Conservation (phyloP, 2,329 filamentous ascomycete genomes). For the Trichoderma sp. region DNA sequence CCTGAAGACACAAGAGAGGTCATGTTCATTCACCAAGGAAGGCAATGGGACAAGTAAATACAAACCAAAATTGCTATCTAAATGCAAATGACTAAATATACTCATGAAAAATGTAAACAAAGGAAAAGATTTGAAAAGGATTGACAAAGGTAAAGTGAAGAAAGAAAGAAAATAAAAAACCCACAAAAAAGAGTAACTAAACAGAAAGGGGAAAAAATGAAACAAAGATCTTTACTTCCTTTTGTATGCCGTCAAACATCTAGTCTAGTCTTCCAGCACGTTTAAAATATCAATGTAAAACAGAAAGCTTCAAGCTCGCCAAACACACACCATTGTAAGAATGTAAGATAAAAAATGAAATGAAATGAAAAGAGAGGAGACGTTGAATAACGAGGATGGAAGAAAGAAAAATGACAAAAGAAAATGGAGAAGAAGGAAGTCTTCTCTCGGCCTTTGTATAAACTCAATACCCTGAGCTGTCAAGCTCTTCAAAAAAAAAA, state of each 20-base stretch:
- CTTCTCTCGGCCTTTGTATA: not conserved
- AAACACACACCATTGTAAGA: not conserved
- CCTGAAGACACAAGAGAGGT: not conserved
- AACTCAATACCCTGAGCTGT: not conserved
- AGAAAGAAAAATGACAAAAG: not conserved
- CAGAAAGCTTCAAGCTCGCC: not conserved
- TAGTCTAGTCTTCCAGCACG: not conserved
- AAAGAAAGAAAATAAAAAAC: not conserved
- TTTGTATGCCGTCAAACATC: not conserved
- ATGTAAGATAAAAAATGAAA: not conserved
- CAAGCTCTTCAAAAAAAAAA: not conserved
- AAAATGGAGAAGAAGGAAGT: not conserved
- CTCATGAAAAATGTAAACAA: not conserved
- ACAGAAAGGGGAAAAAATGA: not conserved
- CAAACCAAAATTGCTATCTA: not conserved
- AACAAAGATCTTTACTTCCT: not conserved
- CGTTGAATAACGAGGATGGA: not conserved
- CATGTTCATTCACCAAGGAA: not conserved
- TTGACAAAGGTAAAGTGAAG: not conserved
- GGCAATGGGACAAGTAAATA: not conserved
- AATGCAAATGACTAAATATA: not conserved
- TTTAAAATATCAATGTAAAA: not conserved
- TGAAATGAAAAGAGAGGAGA: not conserved
- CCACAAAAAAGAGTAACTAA: not conserved
- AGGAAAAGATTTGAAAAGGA: not conserved